Conservation (phyloP, 495 filamentous ascomycete species). For the Penicilliopsis zonata region DNA sequence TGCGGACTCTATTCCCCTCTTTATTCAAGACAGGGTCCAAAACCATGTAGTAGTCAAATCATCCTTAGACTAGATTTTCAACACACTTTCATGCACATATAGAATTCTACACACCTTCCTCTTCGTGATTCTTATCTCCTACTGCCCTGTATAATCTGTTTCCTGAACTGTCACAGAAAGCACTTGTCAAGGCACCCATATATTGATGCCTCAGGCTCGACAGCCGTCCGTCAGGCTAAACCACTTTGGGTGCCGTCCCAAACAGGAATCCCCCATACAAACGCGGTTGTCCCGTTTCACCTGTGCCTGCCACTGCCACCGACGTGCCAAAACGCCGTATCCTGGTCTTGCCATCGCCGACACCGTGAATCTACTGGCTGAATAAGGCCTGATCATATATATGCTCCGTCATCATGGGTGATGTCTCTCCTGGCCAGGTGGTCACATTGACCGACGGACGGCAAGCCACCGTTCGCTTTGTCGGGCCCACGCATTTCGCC, state of each 20-base stretch:
- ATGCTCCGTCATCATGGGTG: constrained; percentile 21
- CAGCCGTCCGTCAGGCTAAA: not conserved
- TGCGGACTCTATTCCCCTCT: constrained; percentile 61
- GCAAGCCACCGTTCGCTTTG: constrained; percentile 63
- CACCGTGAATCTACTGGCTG: not conserved
- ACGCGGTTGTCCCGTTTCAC: not conserved
- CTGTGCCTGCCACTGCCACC: not conserved
- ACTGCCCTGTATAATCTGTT: too few relatives aligned
- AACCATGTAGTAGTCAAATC: constrained; percentile 1
- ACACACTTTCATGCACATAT: not conserved
- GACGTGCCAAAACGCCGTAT: too few relatives aligned
- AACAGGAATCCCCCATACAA: constrained; percentile 2
- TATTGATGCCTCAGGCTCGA: not conserved
- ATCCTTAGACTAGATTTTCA: constrained; percentile 4
- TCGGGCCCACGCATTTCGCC: constrained; percentile 69
- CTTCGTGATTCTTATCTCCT: too few relatives aligned
- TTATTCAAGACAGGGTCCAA: constrained; percentile 45
- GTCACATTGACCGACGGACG: constrained; percentile 68
- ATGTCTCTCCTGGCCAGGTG: constrained; percentile 37
- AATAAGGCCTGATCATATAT: constrained; percentile 1
- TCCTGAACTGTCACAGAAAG: too few relatives aligned
- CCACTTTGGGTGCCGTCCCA: constrained; percentile 2
- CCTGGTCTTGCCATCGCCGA: not conserved
- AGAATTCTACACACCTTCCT: too few relatives aligned
- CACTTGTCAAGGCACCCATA: too few relatives aligned